Percentiles rank a stretch among this genome's conserved stretches.
Conservation (phyloP, 2,329 filamentous ascomycete genomes). For the Xylariaceae sp. region DNA sequence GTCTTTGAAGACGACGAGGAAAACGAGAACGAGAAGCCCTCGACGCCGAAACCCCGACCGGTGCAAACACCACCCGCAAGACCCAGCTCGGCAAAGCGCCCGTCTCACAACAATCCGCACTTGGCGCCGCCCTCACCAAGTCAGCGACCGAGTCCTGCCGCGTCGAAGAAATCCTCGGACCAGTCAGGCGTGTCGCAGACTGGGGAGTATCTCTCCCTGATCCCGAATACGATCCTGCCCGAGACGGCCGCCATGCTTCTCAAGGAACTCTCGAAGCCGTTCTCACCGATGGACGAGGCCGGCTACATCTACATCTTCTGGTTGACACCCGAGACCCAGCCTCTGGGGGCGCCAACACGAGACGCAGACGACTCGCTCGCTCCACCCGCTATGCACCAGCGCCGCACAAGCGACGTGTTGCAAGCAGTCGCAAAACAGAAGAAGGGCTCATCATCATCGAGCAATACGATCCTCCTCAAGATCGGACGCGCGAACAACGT, state of each 20-base stretch:
- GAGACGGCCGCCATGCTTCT: constrained; percentile 65
- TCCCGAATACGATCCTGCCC: constrained; percentile 62
- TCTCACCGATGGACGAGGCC: constrained; percentile 68
- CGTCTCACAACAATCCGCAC: constrained; percentile 26
- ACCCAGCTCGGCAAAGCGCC: constrained; percentile 28
- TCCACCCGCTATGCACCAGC: constrained; percentile 39
- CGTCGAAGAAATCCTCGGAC: constrained; percentile 26
- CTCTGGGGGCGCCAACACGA: constrained; percentile 51
- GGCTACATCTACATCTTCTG: constrained; percentile 99
- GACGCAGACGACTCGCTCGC: constrained; percentile 55
- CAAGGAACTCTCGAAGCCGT: constrained; percentile 68
- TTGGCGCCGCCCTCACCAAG: constrained; percentile 27
- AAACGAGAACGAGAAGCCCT: constrained; percentile 36
- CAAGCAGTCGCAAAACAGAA: constrained; percentile 42
- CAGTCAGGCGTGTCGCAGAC: constrained; percentile 33
- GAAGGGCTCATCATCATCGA: constrained; percentile 27
- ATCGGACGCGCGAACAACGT: constrained; percentile 73
- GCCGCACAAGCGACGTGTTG: constrained; percentile 52
- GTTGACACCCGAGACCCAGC: constrained; percentile 65
- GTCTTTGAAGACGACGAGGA: constrained; percentile 31
- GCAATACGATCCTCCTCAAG: constrained; percentile 62
- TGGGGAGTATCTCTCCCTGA: constrained; percentile 56
- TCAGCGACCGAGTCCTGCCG: constrained; percentile 27
- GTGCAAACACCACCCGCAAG: constrained; percentile 36
- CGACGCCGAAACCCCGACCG: constrained; percentile 44